Conservation (phyloP, 73 alveolate genomes). For the Paramecium sonneborni region DNA sequence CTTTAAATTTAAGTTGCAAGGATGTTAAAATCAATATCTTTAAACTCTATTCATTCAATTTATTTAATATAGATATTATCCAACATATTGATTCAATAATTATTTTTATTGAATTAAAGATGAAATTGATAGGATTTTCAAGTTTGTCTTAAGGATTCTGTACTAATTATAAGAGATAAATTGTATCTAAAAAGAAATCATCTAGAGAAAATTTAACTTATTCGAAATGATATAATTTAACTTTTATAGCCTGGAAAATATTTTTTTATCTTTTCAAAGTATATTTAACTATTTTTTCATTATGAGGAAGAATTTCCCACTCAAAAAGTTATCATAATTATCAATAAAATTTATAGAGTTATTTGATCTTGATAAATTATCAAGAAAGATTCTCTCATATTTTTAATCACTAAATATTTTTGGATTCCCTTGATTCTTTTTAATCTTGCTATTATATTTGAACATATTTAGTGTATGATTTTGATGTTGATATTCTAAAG, state of each 20-base stretch:
- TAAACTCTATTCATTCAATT: neutral
- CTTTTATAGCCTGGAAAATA: neutral
- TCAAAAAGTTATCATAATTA: too few species aligned
- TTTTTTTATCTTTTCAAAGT: neutral
- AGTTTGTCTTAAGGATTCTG: neutral
- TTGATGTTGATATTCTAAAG: too few species aligned
- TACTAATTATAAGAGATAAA: neutral
- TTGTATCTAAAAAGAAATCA: constrained; percentile 43
- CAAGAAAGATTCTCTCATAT: too few species aligned
- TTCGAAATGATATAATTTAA: neutral
- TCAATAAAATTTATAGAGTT: too few species aligned
- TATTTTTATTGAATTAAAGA: neutral
- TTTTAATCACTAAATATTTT: too few species aligned
- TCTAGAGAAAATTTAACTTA: neutral
- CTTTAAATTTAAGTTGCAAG: neutral
- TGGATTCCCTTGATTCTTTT: too few species aligned
- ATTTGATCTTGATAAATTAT: too few species aligned
- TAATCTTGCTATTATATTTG: too few species aligned
- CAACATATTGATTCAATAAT: neutral
- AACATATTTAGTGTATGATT: too few species aligned
- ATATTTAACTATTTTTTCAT: neutral
- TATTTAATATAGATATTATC: neutral
- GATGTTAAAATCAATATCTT: neutral
- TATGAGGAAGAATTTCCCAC: neutral
- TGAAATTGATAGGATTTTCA: neutral